A percentile compares a stretch with the other conserved stretches of the same genome.
These are phyloP conservation scores for Borealophlyctis nickersoniae DNA, from an alignment of 192 early-diverging fungal species.

Conservation along the genomic window DNA sequence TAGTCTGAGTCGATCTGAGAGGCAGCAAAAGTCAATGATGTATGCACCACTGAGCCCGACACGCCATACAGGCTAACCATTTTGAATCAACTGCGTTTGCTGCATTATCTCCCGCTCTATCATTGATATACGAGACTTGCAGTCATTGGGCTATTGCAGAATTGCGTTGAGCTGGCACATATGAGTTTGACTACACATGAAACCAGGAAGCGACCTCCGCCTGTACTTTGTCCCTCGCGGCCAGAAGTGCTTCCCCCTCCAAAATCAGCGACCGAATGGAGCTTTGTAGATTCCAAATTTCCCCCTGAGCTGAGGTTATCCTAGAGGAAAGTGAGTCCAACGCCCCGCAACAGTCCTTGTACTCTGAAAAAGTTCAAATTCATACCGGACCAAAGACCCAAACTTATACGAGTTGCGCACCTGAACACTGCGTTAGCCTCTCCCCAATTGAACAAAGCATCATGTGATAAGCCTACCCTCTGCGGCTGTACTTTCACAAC, in stretches of 20 bases:
- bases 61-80: background rate
- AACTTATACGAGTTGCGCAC: background rate
- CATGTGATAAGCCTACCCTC: background rate
- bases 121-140: background rate
- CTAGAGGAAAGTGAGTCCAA: background rate
- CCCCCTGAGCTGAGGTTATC: conserved; percentile 11
- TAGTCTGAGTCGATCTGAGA: background rate
- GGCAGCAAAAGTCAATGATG: no score
- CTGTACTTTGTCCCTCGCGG: background rate
- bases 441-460: background rate
- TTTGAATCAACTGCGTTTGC: conserved; percentile 11
- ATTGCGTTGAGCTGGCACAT: background rate
- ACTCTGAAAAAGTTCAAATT: background rate
- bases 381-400: background rate
- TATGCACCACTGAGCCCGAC: background rate
- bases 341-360: background rate
- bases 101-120: conserved; percentile 11
- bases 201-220: no score
- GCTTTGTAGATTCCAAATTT: conserved; percentile 2
- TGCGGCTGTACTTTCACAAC: conserved; percentile 10
- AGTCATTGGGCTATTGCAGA: background rate
- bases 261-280: conserved; percentile 1
- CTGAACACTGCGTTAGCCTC: background rate
- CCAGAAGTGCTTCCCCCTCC: conserved; percentile 6
- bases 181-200: background rate